phyloP scores from a whole-genome alignment of 2,329 filamentous ascomycete genomes.

The Diaporthe vexans region DNA sequence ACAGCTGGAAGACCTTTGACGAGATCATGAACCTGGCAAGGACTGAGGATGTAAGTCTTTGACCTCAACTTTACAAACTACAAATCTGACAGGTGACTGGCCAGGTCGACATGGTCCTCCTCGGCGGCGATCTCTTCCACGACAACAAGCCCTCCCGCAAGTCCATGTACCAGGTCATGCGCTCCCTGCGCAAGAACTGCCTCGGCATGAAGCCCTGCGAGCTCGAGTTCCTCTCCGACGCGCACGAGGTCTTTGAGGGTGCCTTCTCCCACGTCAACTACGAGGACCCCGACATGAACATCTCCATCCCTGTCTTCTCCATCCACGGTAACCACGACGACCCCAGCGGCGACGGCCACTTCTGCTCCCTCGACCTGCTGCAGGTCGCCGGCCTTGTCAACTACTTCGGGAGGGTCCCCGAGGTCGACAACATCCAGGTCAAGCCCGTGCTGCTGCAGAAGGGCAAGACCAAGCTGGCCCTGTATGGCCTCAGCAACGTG shows the following conservation, averaged over 20 bases:
- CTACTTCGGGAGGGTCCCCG: constrained; percentile 92
- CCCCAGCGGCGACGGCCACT: constrained; percentile 94
- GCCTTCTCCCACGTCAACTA: constrained; percentile 97
- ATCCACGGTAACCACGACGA: constrained; percentile 99
- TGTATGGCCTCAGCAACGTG: constrained; percentile 96
- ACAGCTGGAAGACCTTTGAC: constrained; percentile 97
- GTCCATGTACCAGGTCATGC: constrained; percentile 97
- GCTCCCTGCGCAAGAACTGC: constrained; percentile 92
- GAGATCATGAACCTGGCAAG: constrained; percentile 93
- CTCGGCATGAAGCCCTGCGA: constrained; percentile 96
- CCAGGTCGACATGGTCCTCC: constrained; percentile 91
- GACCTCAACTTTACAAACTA: too few relatives aligned
- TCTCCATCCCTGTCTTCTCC: constrained; percentile 96
- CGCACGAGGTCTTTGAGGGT: constrained; percentile 89
- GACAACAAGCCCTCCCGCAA: constrained; percentile 98
- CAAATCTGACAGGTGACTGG: neutral
- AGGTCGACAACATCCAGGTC: constrained; percentile 92
- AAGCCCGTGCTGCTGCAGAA: constrained; percentile 96
- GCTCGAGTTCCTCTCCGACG: constrained; percentile 94
- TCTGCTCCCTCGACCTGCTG: constrained; percentile 90
- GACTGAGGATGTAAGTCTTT: constrained; percentile 76
- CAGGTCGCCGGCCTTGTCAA: constrained; percentile 94
- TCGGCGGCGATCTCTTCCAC: constrained; percentile 96
- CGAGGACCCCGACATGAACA: constrained; percentile 96
- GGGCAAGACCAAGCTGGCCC: constrained; percentile 88